Evolutionary conservation across 1,284 basidiomycete genomes (phyloP), one percentile per base, ranked within the genome.

Genomic region (Leccinum solheimii): DNA sequence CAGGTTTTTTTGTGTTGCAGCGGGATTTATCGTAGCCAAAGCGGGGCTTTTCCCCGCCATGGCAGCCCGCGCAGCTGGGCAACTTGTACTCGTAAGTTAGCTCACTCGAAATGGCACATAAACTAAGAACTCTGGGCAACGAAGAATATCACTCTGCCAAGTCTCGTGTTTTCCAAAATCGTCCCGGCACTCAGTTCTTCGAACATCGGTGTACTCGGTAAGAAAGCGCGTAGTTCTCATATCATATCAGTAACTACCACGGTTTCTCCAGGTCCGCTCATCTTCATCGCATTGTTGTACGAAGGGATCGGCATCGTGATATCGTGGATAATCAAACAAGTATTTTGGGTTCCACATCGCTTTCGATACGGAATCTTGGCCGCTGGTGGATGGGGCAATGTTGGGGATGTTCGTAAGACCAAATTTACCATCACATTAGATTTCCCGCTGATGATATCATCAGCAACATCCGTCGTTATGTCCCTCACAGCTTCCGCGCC

Each of bases 341-440:
- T 91, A 51, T 91, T 90, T 68, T 92, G 88, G 84, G 88, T 93
- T 1, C 91, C 92, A 0, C 83, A 86, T 64, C 83, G 90, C 40
- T 94, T 94, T 68, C 79, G 88, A 53, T 82, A 83, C 64, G 87
- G 86, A 0, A 84, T 94, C 49, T 68, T 90, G 0, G 81, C 83
- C 1, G 86, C 87, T 0, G 90, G 87, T 32, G 82, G 79, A 7
- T 90, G 83, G 82, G 80, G 78, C 2, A 91, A 91, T 66, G 80
- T 81, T 54, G 87, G 84, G 7, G 88, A 86, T 77, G 78, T 91
- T 68, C 80, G 89, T 91, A 68, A 73, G 88, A 82, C n/a, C n/a
- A 1, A 8, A 13, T 23, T 3, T 16, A 7, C 26, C 13, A 19
- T 60, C 53, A 19, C 53, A 19, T 27, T 50, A 2, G 6, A 27